phyloP scores from a whole-genome alignment of 2,329 filamentous ascomycete genomes.

The Penicillium janthinellum region DNA sequence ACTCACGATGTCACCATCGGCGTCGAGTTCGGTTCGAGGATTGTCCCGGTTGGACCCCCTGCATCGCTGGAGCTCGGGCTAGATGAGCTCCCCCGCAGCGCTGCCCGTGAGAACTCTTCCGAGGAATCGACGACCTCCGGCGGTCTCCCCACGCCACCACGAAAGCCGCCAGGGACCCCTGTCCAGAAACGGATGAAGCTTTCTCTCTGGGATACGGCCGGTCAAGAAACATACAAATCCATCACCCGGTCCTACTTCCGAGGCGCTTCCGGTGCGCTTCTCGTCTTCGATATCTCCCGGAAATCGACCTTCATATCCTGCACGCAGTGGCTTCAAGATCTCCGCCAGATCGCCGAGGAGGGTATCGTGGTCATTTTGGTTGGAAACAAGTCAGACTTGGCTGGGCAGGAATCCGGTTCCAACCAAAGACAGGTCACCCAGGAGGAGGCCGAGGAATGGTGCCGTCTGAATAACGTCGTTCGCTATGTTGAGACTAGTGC shows the following conservation, averaged over 20 bases:
- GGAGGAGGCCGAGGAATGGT: slow-evolving; percentile 89
- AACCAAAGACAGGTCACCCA: slow-evolving; percentile 73
- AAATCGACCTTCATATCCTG: slow-evolving; percentile 83
- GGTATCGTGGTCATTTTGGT: slow-evolving; percentile 94
- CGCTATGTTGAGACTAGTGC: slow-evolving; percentile 96
- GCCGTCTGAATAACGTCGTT: slow-evolving; percentile 77
- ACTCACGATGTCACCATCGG: slow-evolving; percentile 98
- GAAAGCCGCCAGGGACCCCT: slow-evolving; percentile 38
- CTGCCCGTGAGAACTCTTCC: slow-evolving; percentile 17
- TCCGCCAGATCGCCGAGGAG: slow-evolving; percentile 91
- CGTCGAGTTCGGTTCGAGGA: slow-evolving; percentile 91
- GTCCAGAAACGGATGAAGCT: slow-evolving; percentile 83
- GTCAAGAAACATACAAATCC: slow-evolving; percentile 96
- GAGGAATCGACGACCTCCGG: slow-evolving; percentile 20
- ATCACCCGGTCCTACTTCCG: slow-evolving; percentile 94
- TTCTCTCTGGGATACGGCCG: slow-evolving; percentile 92
- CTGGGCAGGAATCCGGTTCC: slow-evolving; percentile 48
- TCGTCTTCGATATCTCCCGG: slow-evolving; percentile 93
- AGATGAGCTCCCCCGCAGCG: slow-evolving; percentile 36
- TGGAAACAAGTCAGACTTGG: slow-evolving; percentile 90
- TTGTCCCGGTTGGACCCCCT: slow-evolving; percentile 86
- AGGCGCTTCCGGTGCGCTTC: slow-evolving; percentile 72
- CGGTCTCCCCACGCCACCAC: slow-evolving; percentile 40
- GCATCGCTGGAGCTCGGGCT: slow-evolving; percentile 62
- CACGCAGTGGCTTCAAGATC: slow-evolving; percentile 89